Evolutionary conservation across 2,329 filamentous ascomycete species (phyloP), one percentile per base, ranked within the genome.

Genomic region (Trichophyton benhamiae): DNA sequence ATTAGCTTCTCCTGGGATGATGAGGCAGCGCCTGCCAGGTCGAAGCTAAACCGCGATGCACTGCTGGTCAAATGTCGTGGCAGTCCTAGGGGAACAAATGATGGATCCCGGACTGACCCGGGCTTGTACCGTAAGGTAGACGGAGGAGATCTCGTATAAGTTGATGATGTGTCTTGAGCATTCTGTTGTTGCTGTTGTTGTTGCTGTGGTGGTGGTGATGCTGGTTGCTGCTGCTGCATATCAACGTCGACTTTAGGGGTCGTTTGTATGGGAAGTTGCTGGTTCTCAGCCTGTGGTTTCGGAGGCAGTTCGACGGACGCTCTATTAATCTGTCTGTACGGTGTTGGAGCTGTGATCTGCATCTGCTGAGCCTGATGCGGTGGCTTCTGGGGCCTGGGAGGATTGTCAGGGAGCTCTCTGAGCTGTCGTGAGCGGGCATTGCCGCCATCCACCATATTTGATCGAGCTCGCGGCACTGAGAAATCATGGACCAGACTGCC

Each of bases 401-500:
- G 30, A 20, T 58, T 42, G 22, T 58, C 38, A 25, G 30, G 55
- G 11, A 38, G 55, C 33, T 58, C 38, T 33, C 71, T 68, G 41
- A 67, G 71, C 60, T 78, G 69, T 57, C 72, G 49, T 68, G 66
- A 57, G 61, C 66, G 60, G 59, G 44, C 57, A 41, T 52, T 44
- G 52, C 33, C 52, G n/a, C 42, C 22, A 3, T 58, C 55, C 17
- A 22, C 22, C 9, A 48, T 41, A n/a, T 27, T 55, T 3, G 62
- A 52, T 60, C 79, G 77, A 48, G 77, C 73, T 59, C 82, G 76
- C 4, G 83, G 84, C 3, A 80, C 82, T 57, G 82, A 85, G 69
- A 86, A 87, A 67, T 87, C 84, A 72, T 87, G 83, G 0, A 86
- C 78, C 22, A 83, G 79, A 57, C 81, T 84, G 17, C 83, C 84